Base-by-base conservation (phyloP, 2,329 filamentous ascomycete genomes). In the Colletotrichum lini region DNA sequence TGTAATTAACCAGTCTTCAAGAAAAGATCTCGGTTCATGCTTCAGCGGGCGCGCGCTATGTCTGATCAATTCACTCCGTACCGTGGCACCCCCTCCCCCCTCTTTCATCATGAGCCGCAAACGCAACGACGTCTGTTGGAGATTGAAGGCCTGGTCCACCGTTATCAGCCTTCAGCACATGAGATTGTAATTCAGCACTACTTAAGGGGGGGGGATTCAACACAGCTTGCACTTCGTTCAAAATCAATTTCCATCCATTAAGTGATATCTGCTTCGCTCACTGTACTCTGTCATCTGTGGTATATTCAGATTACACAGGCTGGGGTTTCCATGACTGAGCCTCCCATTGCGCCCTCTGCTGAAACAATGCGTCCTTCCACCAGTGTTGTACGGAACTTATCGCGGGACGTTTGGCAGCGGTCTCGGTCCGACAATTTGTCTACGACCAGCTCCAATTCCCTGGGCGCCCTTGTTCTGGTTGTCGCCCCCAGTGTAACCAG, bases 381-480 rank as follows among this genome's bases (percentile, higher is more conserved):
- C 15, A 15, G 15, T 40, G 18, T 26, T 10, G n/a, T 21, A 30
- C 12, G 30, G 15, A 8, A 23, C n/a, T 61, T 44, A 71, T 5
- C 68, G 68, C 21, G 68, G 68, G 12, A 49, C 23, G 23, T 73
- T 73, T 23, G 90, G 90, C 75, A 92, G 84, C 58, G 93, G 92
- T 78, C 93, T 85, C 0, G 93, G 93, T 13, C 93, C 93, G n/a
- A 94, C 91, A 80, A 96, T 95, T 83, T 93, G 93, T 78, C 93
- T 88, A 78, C 92, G 85, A 0, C 91, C 91, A 1, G 91, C 90
- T 50, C 93, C 92, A 71, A 92, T 92, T 2, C 91, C 91, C 73
- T 89, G 84, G 3, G 79, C 79, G 1, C 91, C 92, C 72, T 86
- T 87, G 77, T 94, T 95, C 84, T 94, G 91, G 73, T 86, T 88